Conservation (phyloP, 1,139 yeast species). For the Debaryomyces sp. region DNA sequence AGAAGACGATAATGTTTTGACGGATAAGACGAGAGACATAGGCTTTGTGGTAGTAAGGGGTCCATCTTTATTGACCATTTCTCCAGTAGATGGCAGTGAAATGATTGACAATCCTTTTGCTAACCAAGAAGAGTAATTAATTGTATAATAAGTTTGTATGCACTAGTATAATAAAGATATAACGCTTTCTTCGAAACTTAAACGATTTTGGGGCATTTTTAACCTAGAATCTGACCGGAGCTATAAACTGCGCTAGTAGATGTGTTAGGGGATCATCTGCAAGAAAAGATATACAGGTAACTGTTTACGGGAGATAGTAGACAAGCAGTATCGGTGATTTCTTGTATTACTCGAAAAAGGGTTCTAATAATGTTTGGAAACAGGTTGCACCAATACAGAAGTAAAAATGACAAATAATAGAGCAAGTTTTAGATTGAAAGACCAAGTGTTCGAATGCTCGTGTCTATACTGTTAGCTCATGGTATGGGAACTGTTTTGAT, state of each 20-base stretch:
- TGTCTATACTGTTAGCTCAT: not conserved
- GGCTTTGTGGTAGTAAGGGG: slow-evolving; percentile 89
- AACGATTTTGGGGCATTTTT: not conserved
- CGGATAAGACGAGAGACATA: slow-evolving; percentile 59
- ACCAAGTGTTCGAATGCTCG: not conserved
- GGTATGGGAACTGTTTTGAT: not conserved
- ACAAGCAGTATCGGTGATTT: not conserved
- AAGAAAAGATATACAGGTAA: not conserved
- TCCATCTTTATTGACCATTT: slow-evolving; percentile 74
- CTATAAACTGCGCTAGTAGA: not conserved
- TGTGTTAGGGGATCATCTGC: not conserved
- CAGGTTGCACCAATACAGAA: not conserved
- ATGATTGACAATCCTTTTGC: slow-evolving; percentile 73
- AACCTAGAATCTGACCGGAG: not conserved
- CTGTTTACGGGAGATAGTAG: not conserved
- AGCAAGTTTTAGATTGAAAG: not conserved
- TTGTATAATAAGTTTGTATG: slow-evolving; percentile 11
- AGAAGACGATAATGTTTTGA: slow-evolving; percentile 54
- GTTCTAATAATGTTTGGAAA: no score
- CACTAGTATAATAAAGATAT: slow-evolving; percentile 3
- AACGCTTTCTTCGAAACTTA: not conserved
- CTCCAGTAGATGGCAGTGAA: slow-evolving; percentile 85
- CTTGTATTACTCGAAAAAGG: not conserved
- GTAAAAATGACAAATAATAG: not conserved
- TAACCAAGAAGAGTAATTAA: slow-evolving; percentile 17